Percentiles rank a stretch among this genome's conserved stretches.
Conservation (phyloP, 495 filamentous ascomycete genomes). For the Penicillium nucicola region DNA sequence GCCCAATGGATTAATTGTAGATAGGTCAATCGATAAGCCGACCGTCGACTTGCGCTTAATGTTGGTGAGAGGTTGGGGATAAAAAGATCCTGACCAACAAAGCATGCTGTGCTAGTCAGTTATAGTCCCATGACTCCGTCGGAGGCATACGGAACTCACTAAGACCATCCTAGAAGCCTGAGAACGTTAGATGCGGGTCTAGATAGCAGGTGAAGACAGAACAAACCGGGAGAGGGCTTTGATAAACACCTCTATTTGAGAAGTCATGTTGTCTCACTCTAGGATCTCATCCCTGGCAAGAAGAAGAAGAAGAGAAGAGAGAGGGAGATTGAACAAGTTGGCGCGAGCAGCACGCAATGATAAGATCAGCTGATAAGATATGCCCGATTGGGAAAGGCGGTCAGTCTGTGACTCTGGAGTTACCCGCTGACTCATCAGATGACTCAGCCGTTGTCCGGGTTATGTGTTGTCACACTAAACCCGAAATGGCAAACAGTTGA, state of each 20-base stretch:
- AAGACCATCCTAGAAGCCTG: constrained; percentile 44
- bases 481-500: constrained; percentile 39
- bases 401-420: constrained; percentile 4
- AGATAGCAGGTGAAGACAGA: not conserved
- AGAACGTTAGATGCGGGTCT: not conserved
- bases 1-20: constrained; percentile 75
- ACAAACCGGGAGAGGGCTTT: constrained; percentile 44
- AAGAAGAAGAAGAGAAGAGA: not conserved
- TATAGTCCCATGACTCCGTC: not conserved
- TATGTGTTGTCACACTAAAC: constrained; percentile 41
- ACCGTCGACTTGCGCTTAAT: constrained; percentile 68
- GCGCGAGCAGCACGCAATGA: constrained; percentile 4
- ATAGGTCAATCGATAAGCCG: constrained; percentile 84
- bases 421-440: too few relatives aligned
- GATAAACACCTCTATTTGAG: constrained; percentile 36
- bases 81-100: constrained; percentile 88
- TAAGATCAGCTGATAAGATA: constrained; percentile 21
- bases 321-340: not conserved
- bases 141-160: constrained; percentile 26
- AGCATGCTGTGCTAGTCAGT: constrained; percentile 42
- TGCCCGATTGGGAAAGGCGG: constrained; percentile 21
- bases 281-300: not conserved
- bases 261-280: constrained; percentile 12
- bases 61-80: constrained; percentile 83
- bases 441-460: constrained; percentile 40